Base-by-base conservation (phyloP, 768 basidiomycete genomes). In the Podaxis carcinomalis region DNA sequence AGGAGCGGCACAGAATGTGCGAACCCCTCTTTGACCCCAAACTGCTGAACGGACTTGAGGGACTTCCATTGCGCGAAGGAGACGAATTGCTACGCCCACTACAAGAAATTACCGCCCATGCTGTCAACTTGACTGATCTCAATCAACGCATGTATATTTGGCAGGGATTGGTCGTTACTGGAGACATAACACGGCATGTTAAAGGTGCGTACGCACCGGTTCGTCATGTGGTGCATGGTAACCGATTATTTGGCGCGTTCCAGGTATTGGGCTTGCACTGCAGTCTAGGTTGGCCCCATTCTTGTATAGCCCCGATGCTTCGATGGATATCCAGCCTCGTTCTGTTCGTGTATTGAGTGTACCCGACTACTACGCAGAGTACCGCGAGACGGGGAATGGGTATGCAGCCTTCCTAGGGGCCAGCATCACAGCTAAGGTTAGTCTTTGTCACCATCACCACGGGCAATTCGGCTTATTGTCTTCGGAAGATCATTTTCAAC, bases 301-400 rank as follows among this genome's bases (percentile, higher is more conserved):
- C 70, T 74, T 89, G 47, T 76, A 73, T 52, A 83, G 79, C 56
- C 76, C 84, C 2, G 89, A 93, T 36, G 76, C 89, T 37, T 78
- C 80, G 52, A 88, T 84, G 35, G 90, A 93, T 10, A 75, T 89
- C 21, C 92, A 92, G 66, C 78, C 92, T n/a, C 83, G 85, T 32
- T 72, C 75, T 28, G 83, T 86, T 42, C 82, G 85, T 23, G 77
- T 85, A 5, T 69, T 92, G 53, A 81, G 76, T 37, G 82, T 94
- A 6, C 93, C 94, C 0, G 93, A 95, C 35, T 95, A 95, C 72
- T 97, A 93, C 70, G 88, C 90, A 6, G 93, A 95, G 70, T 97
- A 91, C 68, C 80, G 92, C 59, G 91, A 93, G 53, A 90, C 85
- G 47, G 93, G 92, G 1, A 91, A 93, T 56, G 88, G 88, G 1